Conservation (phyloP, 345 rosid species). For the Moringa oleifera region DNA sequence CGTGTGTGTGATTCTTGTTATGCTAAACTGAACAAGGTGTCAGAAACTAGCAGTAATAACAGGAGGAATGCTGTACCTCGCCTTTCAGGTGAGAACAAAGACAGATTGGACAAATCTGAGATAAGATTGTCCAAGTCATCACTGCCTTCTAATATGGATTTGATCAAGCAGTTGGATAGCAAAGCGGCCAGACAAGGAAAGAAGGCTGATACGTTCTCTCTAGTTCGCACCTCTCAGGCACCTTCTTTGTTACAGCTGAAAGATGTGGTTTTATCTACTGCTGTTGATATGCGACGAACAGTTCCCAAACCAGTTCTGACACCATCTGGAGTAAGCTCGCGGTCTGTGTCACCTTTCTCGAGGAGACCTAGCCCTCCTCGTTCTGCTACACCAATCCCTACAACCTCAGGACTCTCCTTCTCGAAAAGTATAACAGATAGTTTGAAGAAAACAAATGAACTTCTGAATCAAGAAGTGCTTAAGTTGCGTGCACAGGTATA, state of each 20-base stretch:
- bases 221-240: slow-evolving; percentile 66
- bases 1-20: slow-evolving; percentile 94
- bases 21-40: slow-evolving; percentile 60
- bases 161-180: slow-evolving; percentile 89
- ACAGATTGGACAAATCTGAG: slow-evolving; percentile 82
- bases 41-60: slow-evolving; percentile 51
- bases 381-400: slow-evolving; percentile 89
- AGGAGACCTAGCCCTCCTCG: slow-evolving; percentile 95
- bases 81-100: slow-evolving; percentile 88
- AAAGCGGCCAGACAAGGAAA: slow-evolving; percentile 93
- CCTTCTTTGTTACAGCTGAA: slow-evolving; percentile 78
- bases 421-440: slow-evolving; percentile 77
- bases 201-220: slow-evolving; percentile 67
- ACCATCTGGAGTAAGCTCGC: slow-evolving; percentile 78
- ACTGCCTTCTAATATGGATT: slow-evolving; percentile 69
- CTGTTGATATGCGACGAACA: slow-evolving; percentile 56
- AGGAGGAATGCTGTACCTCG: slow-evolving; percentile 69
- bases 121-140: slow-evolving; percentile 65
- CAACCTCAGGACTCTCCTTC: slow-evolving; percentile 69
- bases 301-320: slow-evolving; percentile 65
- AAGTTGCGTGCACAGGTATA: slow-evolving; percentile 88
- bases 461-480: slow-evolving; percentile 82
- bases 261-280: slow-evolving; percentile 62
- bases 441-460: slow-evolving; percentile 90
- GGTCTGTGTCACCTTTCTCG: slow-evolving; percentile 96